These are phyloP conservation scores for Spathaspora gorwiae DNA, from an alignment of 805 yeast genomes.

Conservation along the genomic window DNA sequence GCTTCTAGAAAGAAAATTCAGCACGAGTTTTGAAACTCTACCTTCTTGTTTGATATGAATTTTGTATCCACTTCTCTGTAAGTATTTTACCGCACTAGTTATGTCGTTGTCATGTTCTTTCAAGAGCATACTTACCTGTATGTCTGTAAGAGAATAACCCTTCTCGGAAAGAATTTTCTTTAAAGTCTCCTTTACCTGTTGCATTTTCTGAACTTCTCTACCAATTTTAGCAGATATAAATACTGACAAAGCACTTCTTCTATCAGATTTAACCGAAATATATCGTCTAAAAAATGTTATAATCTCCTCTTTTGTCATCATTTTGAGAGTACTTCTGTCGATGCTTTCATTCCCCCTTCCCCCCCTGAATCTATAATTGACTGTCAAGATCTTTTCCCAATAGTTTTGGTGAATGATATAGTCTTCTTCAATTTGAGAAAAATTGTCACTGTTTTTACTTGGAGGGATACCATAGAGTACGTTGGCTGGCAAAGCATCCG, in stretches of 20 bases:
- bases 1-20: background rate
- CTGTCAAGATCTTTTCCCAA: constrained; percentile 48
- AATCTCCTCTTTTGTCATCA: constrained; percentile 22
- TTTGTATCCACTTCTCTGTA: constrained; percentile 1
- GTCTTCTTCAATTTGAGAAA: constrained; percentile 10
- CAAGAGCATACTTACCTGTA: constrained; percentile 2
- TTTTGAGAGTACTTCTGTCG: constrained; percentile 26
- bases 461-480: constrained; percentile 22
- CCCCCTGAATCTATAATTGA: constrained; percentile 38
- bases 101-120: background rate
- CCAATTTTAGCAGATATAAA: constrained; percentile 5
- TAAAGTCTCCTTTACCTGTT: background rate
- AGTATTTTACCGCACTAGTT: background rate
- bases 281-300: constrained; percentile 6
- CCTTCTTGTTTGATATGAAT: background rate
- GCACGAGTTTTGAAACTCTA: background rate
- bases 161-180: background rate
- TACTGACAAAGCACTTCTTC: constrained; percentile 9
- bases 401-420: constrained; percentile 37
- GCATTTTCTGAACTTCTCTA: background rate
- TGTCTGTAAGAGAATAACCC: background rate
- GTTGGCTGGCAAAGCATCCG: constrained; percentile 10
- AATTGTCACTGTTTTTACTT: constrained; percentile 22
- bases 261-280: constrained; percentile 12
- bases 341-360: constrained; percentile 26